Conservation (phyloP, 129 eudicot genomes). For the Pulicaria dysenterica region DNA sequence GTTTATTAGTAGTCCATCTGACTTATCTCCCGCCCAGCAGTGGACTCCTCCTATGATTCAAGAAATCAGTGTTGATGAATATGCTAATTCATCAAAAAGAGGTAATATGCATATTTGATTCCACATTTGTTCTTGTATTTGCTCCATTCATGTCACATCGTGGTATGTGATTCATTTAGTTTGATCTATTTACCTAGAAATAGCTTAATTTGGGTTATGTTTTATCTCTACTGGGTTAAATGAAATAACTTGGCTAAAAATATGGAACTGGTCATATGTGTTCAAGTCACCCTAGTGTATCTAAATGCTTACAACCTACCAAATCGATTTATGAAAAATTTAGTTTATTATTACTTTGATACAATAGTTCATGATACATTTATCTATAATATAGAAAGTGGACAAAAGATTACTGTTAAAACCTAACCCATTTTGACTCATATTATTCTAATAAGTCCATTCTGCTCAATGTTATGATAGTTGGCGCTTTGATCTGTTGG, state of each 20-base stretch:
- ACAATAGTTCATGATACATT: too few species aligned
- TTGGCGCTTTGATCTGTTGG: too few species aligned
- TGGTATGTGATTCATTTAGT: neutral
- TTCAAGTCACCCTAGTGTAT: neutral
- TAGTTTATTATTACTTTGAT: neutral
- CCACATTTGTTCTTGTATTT: neutral
- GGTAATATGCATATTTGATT: conserved; percentile 40
- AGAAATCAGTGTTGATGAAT: conserved; percentile 64
- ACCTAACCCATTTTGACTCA: neutral
- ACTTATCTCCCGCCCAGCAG: conserved; percentile 65
- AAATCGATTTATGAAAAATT: neutral
- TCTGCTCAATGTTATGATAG: too few species aligned
- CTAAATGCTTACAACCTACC: neutral
- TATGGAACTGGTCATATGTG: neutral
- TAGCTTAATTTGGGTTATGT: neutral
- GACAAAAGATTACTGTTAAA: neutral
- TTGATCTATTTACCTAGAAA: neutral
- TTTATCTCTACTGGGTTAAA: neutral
- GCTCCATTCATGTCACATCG: neutral
- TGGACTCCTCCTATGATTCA: conserved; percentile 81
- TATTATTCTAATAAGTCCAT: too few species aligned
- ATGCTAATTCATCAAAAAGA: conserved; percentile 52
- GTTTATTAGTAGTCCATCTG: conserved; percentile 77
- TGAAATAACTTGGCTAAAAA: neutral
- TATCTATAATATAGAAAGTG: neutral